Conservation (phyloP, 139 green algal species). For the Picochlorum sp. region DNA sequence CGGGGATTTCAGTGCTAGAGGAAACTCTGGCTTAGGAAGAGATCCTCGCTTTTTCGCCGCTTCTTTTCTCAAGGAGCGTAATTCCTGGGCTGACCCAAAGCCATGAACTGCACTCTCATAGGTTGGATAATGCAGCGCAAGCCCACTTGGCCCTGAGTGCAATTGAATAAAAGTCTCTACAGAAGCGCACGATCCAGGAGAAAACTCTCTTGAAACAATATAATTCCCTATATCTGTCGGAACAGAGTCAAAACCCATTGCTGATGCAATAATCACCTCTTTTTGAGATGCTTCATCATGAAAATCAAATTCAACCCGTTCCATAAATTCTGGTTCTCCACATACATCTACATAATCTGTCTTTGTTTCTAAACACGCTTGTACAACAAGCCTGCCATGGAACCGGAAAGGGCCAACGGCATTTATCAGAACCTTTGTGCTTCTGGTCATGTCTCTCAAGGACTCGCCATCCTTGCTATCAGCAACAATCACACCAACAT, state of each 20-base stretch:
- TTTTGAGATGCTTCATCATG: slow-evolving; percentile 18
- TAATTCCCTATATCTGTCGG: slow-evolving; percentile 24
- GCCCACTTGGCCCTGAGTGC: slow-evolving; percentile 10
- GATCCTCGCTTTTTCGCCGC: neutral
- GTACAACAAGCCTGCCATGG: slow-evolving; percentile 47
- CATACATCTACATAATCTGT: slow-evolving; percentile 61
- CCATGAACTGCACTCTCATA: slow-evolving; percentile 53
- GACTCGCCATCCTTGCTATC: slow-evolving; percentile 26
- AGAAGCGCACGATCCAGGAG: slow-evolving; percentile 26
- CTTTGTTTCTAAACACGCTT: slow-evolving; percentile 35
- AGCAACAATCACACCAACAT: slow-evolving; percentile 30
- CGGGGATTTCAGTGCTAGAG: neutral
- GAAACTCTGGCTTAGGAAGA: neutral
- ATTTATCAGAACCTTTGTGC: slow-evolving; percentile 44
- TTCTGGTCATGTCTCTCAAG: slow-evolving; percentile 10
- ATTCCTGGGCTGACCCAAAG: slow-evolving; percentile 22
- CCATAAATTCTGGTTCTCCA: slow-evolving; percentile 71
- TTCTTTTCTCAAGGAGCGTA: slow-evolving; percentile 1
- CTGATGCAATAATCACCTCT: slow-evolving; percentile 38
- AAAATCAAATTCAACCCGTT: slow-evolving; percentile 47
- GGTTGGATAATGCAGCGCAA: slow-evolving; percentile 20
- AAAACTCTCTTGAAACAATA: slow-evolving; percentile 12
- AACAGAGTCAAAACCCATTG: slow-evolving; percentile 52
- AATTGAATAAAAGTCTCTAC: slow-evolving; percentile 29
- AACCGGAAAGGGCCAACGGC: slow-evolving; percentile 52